These are phyloP conservation scores for Camillea tinctor DNA, from an alignment of 2,329 filamentous ascomycete genomes.

Conservation along the genomic window DNA sequence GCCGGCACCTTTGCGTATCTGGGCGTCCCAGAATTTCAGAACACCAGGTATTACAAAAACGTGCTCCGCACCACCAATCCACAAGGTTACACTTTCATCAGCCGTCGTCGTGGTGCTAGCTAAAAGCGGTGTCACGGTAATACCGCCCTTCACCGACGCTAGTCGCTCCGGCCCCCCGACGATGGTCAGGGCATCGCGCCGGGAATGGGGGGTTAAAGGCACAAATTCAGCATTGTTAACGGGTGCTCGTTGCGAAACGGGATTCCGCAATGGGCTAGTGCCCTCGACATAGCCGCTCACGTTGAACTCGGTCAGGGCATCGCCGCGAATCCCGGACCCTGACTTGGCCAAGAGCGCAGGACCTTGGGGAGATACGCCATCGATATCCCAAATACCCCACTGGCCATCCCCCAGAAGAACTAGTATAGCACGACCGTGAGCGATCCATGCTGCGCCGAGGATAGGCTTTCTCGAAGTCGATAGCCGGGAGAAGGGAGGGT, in stretches of 20 bases:
- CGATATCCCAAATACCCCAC: constrained; percentile 68
- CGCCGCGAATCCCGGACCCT: constrained; percentile 53
- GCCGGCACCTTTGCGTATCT: constrained; percentile 50
- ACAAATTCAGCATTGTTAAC: constrained; percentile 50
- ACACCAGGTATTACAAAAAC: constrained; percentile 57
- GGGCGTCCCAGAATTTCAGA: constrained; percentile 59
- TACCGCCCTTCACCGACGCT: constrained; percentile 50
- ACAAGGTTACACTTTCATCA: constrained; percentile 56
- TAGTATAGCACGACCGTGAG: constrained; percentile 58
- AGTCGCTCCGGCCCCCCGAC: constrained; percentile 51
- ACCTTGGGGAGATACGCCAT: constrained; percentile 52
- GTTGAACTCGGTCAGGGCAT: constrained; percentile 58
- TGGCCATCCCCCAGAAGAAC: constrained; percentile 61
- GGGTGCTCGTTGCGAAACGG: constrained; percentile 36
- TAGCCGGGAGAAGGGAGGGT: constrained; percentile 53
- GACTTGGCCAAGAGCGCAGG: constrained; percentile 49
- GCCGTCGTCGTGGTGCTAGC: constrained; percentile 41
- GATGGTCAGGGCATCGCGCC: constrained; percentile 50
- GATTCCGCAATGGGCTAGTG: constrained; percentile 53
- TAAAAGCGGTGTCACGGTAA: constrained; percentile 49
- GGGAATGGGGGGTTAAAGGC: constrained; percentile 63
- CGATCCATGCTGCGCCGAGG: constrained; percentile 62
- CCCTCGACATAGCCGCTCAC: constrained; percentile 61
- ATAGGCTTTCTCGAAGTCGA: constrained; percentile 55
- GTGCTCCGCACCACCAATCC: constrained; percentile 56